Conservation (phyloP, 73 alveolate genomes). For the Paramecium sonneborni region DNA sequence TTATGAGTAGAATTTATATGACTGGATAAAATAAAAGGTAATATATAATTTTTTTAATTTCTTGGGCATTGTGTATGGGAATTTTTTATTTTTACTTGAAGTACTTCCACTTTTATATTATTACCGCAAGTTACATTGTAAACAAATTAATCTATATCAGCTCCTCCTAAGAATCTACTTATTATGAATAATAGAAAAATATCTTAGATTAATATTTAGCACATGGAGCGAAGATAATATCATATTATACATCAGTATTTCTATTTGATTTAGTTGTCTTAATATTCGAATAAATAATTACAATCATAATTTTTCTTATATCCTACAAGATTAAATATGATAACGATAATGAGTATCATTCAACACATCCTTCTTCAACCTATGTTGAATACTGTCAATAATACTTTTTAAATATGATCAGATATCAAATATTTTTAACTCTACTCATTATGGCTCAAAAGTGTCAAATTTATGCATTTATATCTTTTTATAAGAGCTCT, state of each 20-base stretch:
- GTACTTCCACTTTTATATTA: neutral
- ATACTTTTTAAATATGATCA: too few species aligned
- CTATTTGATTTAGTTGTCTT: slow-evolving; percentile 9
- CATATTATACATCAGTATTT: slow-evolving; percentile 7
- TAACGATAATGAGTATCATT: too few species aligned
- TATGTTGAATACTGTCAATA: too few species aligned
- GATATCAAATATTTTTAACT: too few species aligned
- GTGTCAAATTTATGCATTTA: too few species aligned
- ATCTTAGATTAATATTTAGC: neutral
- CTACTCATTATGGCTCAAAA: too few species aligned
- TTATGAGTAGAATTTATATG: slow-evolving; percentile 28
- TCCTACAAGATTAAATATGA: neutral
- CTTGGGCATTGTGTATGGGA: neutral
- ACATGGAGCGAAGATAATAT: slow-evolving; percentile 6
- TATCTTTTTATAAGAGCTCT: too few species aligned
- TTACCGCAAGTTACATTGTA: neutral
- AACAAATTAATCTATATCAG: neutral
- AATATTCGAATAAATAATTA: neutral
- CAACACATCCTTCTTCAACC: too few species aligned
- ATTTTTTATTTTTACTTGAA: neutral
- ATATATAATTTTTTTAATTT: neutral
- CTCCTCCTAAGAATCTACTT: neutral
- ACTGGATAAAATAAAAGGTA: neutral
- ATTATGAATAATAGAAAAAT: slow-evolving; percentile 6
- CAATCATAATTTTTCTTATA: neutral